phyloP scores from a whole-genome alignment of 2,329 filamentous ascomycete species.

The Monilinia fructigena region DNA sequence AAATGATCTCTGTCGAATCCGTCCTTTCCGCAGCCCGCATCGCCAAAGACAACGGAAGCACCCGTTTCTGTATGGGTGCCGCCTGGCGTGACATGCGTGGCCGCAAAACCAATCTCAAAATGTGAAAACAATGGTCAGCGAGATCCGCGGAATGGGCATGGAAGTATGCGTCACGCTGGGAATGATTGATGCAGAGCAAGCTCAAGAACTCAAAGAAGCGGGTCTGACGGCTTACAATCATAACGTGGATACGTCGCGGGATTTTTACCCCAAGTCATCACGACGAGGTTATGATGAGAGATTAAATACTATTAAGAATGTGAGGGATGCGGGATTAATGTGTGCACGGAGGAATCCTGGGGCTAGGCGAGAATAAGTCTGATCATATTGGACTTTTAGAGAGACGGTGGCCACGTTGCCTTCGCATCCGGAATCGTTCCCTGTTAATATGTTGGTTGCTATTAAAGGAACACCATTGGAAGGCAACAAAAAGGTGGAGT shows the following conservation, averaged over 20 bases:
- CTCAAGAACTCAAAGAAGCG: slow-evolving; percentile 76
- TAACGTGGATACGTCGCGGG: slow-evolving; percentile 86
- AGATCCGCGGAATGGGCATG: slow-evolving; percentile 79
- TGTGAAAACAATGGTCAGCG: slow-evolving; percentile 81
- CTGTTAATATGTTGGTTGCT: slow-evolving; percentile 85
- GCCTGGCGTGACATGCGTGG: slow-evolving; percentile 94
- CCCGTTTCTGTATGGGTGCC: slow-evolving; percentile 92
- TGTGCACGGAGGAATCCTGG: slow-evolving; percentile 86
- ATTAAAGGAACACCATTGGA: slow-evolving; percentile 87
- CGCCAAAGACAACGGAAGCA: slow-evolving; percentile 81
- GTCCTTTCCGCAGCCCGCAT: slow-evolving; percentile 75
- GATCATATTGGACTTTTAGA: slow-evolving; percentile 79
- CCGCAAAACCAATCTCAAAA: slow-evolving; percentile 80
- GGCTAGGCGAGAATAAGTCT: slow-evolving; percentile 73
- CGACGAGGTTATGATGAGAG: slow-evolving; percentile 87
- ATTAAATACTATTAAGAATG: slow-evolving; percentile 73
- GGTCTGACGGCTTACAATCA: slow-evolving; percentile 92
- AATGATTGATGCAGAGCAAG: slow-evolving; percentile 83
- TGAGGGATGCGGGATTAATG: slow-evolving; percentile 82
- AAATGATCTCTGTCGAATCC: slow-evolving; percentile 74
- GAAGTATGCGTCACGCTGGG: slow-evolving; percentile 91
- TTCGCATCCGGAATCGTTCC: slow-evolving; percentile 83
- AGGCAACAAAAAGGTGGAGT: slow-evolving; percentile 68
- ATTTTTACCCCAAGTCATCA: slow-evolving; percentile 88
- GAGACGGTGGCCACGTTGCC: slow-evolving; percentile 80